These are phyloP conservation scores for Eimeria tenella DNA, from an alignment of 169 alveolate species.

Conservation along the genomic window DNA sequence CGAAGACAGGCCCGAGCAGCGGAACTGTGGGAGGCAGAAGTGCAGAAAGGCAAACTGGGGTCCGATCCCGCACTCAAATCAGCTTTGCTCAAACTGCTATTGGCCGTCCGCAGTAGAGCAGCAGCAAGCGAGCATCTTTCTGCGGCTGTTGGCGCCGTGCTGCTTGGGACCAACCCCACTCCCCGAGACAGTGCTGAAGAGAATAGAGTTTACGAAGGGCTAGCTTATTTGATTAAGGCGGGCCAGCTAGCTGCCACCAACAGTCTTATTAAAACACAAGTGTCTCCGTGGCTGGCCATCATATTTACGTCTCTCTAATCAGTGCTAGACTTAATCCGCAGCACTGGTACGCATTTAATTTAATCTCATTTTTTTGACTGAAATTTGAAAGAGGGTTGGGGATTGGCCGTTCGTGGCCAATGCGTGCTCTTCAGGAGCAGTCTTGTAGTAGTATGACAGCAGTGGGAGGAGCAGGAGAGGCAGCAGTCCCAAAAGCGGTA, in stretches of 20 bases:
- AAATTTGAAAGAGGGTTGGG: too few species aligned
- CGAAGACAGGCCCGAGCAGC: slow-evolving; percentile 32
- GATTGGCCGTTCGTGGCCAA: too few species aligned
- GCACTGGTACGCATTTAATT: too few species aligned
- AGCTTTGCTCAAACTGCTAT: neutral
- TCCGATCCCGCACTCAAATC: neutral
- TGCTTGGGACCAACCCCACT: neutral
- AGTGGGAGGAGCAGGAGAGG: too few species aligned
- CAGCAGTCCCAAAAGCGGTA: too few species aligned
- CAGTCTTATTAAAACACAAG: neutral
- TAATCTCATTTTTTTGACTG: too few species aligned
- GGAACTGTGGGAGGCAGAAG: slow-evolving; percentile 40
- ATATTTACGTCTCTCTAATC: slow-evolving; percentile 13
- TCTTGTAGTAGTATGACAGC: too few species aligned
- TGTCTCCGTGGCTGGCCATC: slow-evolving; percentile 24
- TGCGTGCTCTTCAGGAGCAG: too few species aligned
- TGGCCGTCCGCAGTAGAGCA: slow-evolving; percentile 56
- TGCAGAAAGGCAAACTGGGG: slow-evolving; percentile 15
- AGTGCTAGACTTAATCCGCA: too few species aligned
- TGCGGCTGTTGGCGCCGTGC: neutral
- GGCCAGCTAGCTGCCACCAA: slow-evolving; percentile 44
- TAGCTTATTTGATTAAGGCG: slow-evolving; percentile 15
- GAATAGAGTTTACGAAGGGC: neutral
- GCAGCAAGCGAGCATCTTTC: slow-evolving; percentile 29
- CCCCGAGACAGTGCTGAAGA: slow-evolving; percentile 5